Percentiles rank a stretch among this genome's conserved stretches.
phyloP scores from a whole-genome alignment of 2,329 filamentous ascomycete genomes.

The Alternaria sp. region DNA sequence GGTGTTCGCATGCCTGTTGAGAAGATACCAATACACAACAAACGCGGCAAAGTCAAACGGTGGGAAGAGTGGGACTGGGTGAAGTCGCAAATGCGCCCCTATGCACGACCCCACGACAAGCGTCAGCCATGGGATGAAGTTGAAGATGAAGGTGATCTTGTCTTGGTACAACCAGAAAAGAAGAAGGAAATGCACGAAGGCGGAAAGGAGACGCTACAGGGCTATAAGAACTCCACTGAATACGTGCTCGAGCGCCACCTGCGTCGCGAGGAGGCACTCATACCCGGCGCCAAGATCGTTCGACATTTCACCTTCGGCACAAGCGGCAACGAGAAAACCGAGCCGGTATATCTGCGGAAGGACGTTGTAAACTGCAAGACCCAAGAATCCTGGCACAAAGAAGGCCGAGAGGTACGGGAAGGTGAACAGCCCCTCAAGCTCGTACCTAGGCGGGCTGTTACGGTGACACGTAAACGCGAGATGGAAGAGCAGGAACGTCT shows the following conservation, averaged over 20 bases:
- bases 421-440: slow-evolving; percentile 81
- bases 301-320: slow-evolving; percentile 79
- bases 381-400: slow-evolving; percentile 96
- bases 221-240: slow-evolving; percentile 84
- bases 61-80: slow-evolving; percentile 91
- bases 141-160: slow-evolving; percentile 80
- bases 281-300: slow-evolving; percentile 70
- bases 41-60: slow-evolving; percentile 75
- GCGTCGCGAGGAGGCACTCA: slow-evolving; percentile 87
- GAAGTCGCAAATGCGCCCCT: slow-evolving; percentile 76
- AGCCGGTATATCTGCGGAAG: slow-evolving; percentile 78
- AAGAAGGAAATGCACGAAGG: slow-evolving; percentile 73
- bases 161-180: slow-evolving; percentile 67
- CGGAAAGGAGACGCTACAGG: slow-evolving; percentile 78
- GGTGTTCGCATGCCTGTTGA: slow-evolving; percentile 78
- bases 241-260: slow-evolving; percentile 86
- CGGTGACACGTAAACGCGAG: slow-evolving; percentile 83
- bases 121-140: slow-evolving; percentile 75
- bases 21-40: slow-evolving; percentile 80
- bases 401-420: slow-evolving; percentile 76
- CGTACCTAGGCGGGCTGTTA: slow-evolving; percentile 90
- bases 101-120: slow-evolving; percentile 60
- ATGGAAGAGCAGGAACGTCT: slow-evolving; percentile 83
- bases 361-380: slow-evolving; percentile 89
- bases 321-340: slow-evolving; percentile 73